phyloP scores from a whole-genome alignment of 768 basidiomycete species.

The Xerocomellus amylosporus region DNA sequence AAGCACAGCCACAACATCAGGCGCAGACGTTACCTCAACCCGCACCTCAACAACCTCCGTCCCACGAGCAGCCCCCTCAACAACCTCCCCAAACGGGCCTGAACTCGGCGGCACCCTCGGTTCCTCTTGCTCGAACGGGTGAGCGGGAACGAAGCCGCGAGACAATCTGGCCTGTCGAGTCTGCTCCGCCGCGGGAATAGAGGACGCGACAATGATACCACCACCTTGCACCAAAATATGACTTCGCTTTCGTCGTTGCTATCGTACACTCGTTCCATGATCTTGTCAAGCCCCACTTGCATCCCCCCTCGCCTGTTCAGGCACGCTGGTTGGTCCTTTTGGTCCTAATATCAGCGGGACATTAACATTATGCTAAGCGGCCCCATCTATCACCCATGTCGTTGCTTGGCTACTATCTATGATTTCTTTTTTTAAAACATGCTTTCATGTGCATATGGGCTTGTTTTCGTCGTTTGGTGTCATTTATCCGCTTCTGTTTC shows the following conservation, averaged over 20 bases:
- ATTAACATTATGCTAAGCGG: constrained; percentile 27
- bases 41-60: constrained; percentile 18
- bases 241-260: constrained; percentile 31
- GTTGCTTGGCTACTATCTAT: constrained; percentile 31
- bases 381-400: constrained; percentile 19
- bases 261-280: constrained; percentile 16
- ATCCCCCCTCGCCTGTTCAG: constrained; percentile 6
- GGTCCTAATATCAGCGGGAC: constrained; percentile 20
- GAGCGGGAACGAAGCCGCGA: constrained; percentile 32
- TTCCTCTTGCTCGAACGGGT: constrained; percentile 22
- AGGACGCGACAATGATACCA: constrained; percentile 15
- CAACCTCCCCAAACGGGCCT: constrained; percentile 18
- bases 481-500: constrained; percentile 27
- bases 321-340: constrained; percentile 13
- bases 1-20: constrained; percentile 25
- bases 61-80: constrained; percentile 29
- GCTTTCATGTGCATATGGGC: constrained; percentile 30
- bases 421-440: constrained; percentile 16
- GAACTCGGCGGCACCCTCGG: constrained; percentile 14
- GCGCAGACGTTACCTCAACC: constrained; percentile 25
- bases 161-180: constrained; percentile 29
- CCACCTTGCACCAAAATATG: constrained; percentile 18
- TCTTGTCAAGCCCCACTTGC: constrained; percentile 28
- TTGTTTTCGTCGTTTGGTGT: constrained; percentile 21
- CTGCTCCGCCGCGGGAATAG: constrained; percentile 28